These are phyloP conservation scores for Aureobasidium sp. DNA, from an alignment of 2,329 filamentous ascomycete genomes.

Conservation along the genomic window DNA sequence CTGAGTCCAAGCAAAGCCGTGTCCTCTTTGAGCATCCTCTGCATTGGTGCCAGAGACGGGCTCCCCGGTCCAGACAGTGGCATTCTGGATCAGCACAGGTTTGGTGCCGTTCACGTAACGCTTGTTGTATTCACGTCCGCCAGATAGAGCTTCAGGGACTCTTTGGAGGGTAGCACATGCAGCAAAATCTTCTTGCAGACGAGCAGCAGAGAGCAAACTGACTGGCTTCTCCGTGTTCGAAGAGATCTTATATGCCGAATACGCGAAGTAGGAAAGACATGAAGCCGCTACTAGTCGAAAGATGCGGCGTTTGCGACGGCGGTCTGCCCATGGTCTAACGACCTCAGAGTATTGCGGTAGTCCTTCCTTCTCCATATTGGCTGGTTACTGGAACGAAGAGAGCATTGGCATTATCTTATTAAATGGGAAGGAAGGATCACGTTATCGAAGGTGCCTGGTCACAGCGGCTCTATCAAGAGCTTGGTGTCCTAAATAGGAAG, in stretches of 20 bases:
- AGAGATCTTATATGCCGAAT: slow-evolving; percentile 13
- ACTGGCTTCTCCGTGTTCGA: slow-evolving; percentile 12
- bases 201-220: slow-evolving; percentile 42
- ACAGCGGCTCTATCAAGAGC: background rate
- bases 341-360: slow-evolving; percentile 12
- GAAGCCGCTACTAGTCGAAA: slow-evolving; percentile 8
- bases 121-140: slow-evolving; percentile 51
- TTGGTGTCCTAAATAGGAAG: background rate
- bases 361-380: slow-evolving; percentile 13
- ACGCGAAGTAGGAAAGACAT: slow-evolving; percentile 11
- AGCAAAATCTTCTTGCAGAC: slow-evolving; percentile 48
- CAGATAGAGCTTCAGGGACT: slow-evolving; percentile 50
- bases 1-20: slow-evolving; percentile 53
- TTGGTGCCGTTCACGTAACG: slow-evolving; percentile 53
- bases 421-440: background rate
- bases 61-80: slow-evolving; percentile 60
- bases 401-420: background rate
- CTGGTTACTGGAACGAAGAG: background rate
- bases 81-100: slow-evolving; percentile 58
- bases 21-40: slow-evolving; percentile 50
- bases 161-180: slow-evolving; percentile 50
- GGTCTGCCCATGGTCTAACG: slow-evolving; percentile 5
- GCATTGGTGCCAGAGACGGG: slow-evolving; percentile 45
- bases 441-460: slow-evolving; percentile 1
- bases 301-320: slow-evolving; percentile 11